Percentiles rank a stretch among this genome's conserved stretches.
Evolutionary conservation across 1,284 basidiomycete genomes (phyloP).

Genomic region (Exobasidium rhododendri): DNA sequence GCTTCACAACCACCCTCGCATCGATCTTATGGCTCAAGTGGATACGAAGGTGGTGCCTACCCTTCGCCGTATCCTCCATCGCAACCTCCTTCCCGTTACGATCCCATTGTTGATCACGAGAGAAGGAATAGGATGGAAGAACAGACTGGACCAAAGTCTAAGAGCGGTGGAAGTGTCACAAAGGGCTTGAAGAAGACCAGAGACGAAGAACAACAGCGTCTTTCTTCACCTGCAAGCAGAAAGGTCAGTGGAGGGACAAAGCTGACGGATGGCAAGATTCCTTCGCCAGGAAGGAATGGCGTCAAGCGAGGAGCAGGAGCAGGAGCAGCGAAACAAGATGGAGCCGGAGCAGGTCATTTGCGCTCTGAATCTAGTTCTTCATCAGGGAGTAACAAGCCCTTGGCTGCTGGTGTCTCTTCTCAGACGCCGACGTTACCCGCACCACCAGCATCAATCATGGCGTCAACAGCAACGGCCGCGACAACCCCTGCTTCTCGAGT

Average conservation of each 20-base stretch:
- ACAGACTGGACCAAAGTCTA: background rate
- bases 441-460: too few relatives aligned
- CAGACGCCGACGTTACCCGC: too few relatives aligned
- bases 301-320: background rate
- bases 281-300: conserved; percentile 1
- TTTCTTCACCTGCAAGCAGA: background rate
- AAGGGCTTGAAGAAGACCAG: background rate
- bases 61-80: background rate
- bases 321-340: background rate
- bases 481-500: conserved; percentile 24
- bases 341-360: background rate
- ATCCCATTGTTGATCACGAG: background rate
- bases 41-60: background rate
- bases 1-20: conserved; percentile 3
- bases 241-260: background rate
- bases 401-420: conserved; percentile 19
- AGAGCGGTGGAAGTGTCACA: conserved; percentile 3
- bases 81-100: background rate
- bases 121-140: background rate
- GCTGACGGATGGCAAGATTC: background rate
- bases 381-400: conserved; percentile 36
- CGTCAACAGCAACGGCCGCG: background rate
- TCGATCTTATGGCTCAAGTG: background rate
- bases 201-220: background rate
- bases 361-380: conserved; percentile 26